Conservation (phyloP, 2,329 filamentous ascomycete species). For the Penicillium thymicola region DNA sequence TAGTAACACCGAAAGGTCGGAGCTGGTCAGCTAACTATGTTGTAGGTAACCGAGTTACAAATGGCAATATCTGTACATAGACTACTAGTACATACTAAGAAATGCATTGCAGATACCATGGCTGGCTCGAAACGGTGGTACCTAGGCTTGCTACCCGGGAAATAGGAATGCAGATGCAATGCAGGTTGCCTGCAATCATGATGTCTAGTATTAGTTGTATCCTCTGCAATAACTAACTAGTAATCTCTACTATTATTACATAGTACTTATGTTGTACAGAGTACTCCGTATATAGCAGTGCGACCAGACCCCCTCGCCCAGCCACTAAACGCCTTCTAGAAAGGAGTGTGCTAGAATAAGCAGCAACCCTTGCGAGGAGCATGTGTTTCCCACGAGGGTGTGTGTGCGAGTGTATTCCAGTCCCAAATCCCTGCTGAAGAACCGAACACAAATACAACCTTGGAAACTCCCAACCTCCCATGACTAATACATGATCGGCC, state of each 20-base stretch:
- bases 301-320: not conserved
- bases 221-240: not conserved
- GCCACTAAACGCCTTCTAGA: conserved; percentile 8
- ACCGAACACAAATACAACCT: not conserved
- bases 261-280: not conserved
- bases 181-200: conserved; percentile 4
- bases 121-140: not conserved
- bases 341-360: not conserved
- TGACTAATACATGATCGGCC: conserved; percentile 15
- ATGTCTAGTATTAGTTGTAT: not conserved
- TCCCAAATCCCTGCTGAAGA: not conserved
- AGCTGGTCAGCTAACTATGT: not conserved
- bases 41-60: not conserved
- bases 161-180: conserved; percentile 4
- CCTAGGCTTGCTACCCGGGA: not conserved
- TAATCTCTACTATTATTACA: not conserved
- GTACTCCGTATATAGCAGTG: too few relatives aligned
- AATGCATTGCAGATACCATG: not conserved
- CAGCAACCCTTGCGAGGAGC: not conserved
- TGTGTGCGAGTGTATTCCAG: not conserved
- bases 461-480: not conserved
- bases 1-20: not conserved
- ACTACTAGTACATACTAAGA: not conserved
- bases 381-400: conserved; percentile 5
- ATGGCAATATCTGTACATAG: not conserved